Evolutionary conservation across 768 basidiomycete species (phyloP), one percentile per base, ranked within the genome.

Genomic region (Lactarius tabidus): DNA sequence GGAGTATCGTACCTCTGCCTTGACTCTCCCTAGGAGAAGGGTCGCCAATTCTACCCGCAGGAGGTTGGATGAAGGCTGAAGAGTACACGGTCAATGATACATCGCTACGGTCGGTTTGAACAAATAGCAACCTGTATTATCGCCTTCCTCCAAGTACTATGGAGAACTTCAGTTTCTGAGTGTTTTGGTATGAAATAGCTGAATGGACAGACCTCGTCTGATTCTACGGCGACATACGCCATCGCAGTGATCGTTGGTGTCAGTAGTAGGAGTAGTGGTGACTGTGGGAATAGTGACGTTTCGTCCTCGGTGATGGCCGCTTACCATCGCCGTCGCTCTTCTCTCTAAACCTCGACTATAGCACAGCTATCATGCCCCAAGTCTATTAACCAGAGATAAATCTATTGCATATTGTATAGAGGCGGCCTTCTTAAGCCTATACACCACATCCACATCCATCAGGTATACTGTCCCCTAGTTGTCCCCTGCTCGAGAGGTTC

Each of bases 191-290:
- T 1, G 12, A 53, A 53, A 8, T 8, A 39, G 17, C 28, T 23
- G 17, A 53, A n/a, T 29, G 18, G 9, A 74, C 82, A 72, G 71
- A 88, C 88, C 58, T 90, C 89, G 73, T 90, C 88, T 33, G 83
- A 79, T 66, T 89, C 87, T 64, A 90, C 85, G 60, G 86, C 79
- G 56, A 90, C 85, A 72, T 90, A 90, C 60, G 88, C 85, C 88
- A 89, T 89, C 23, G 3, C 38, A 59, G 28, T 20, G 35, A 63
- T 18, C 5, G 45, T 55, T 52, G 45, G 54, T 23, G 17, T 33
- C 10, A 29, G 43, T n/a, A n/a, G n/a, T n/a, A n/a, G n/a, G n/a
- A 28, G 48, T 14, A 14, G 48, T 51, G 48, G 48, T 51, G 48
- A 17, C 28, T 54, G 64, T 61, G 64, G 60, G 64, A 61, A 65